Evolutionary conservation across 2,329 filamentous ascomycete species (phyloP), one percentile per base, ranked within the genome.

Genomic region (Coniochaeta hoffmannii): DNA sequence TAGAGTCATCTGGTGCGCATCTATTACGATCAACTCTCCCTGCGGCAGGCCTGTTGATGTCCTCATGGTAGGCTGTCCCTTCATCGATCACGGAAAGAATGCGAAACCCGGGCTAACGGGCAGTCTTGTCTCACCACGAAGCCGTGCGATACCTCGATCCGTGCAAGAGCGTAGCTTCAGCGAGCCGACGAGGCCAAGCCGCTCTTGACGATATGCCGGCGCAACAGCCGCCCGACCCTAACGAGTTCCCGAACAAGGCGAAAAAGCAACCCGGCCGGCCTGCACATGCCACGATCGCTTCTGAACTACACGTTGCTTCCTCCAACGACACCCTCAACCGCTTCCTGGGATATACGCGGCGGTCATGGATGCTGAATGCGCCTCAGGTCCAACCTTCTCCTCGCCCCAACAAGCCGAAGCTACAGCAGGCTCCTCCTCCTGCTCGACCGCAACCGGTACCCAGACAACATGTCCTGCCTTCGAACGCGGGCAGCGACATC

Each of bases 291-390:
- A 14, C 30, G 28, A 28, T 6, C 10, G 14, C 24, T 12, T 4
- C 49, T 22, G 53, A 51, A 15, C 26, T 34, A 7, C 53, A 58
- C n/a, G 56, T 62, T 50, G 58, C 59, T 5, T 53, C 54, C 2
- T 50, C 62, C 11, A 66, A 66, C 55, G 58, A 53, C 17, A 65
- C 64, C 1, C 59, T 64, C 26, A 62, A 65, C 53, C 53, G 54
- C 12, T 65, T 66, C 53, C 56, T 66, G n/a, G 62, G 62, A 1
- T 41, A 55, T 32, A 56, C 54, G 7, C 56, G 61, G 24, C 63
- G 60, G 17, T 30, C 62, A 41, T 64, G 64, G 64, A 57, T 64
- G 52, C 28, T 15, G 7, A 57, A 58, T n/a, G 46, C 56, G 14
- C 3, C 50, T 36, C 53, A 55, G 53, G 55, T 59, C 32, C 55